Percentiles rank a stretch among this genome's conserved stretches.
Conservation (phyloP, 495 filamentous ascomycete genomes). For the Penicillium psychrofluorescens region DNA sequence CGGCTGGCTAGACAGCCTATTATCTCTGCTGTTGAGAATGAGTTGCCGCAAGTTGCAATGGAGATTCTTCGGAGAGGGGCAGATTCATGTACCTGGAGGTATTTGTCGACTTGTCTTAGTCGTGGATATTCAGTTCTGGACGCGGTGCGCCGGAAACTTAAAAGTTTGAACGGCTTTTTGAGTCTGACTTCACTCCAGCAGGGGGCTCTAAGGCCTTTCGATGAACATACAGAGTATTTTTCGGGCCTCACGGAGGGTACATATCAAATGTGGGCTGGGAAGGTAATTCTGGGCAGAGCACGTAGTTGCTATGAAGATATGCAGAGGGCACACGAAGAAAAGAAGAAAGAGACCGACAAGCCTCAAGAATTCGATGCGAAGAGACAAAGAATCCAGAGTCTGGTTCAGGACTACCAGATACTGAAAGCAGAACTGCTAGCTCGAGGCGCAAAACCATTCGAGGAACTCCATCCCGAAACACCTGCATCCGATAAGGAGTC, state of each 20-base stretch:
- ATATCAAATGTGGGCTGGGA: slow-evolving; percentile 47
- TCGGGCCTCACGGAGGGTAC: slow-evolving; percentile 33
- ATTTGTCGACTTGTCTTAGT: slow-evolving; percentile 13
- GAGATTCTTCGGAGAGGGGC: slow-evolving; percentile 52
- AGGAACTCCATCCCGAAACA: slow-evolving; percentile 51
- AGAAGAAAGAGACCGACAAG: not conserved
- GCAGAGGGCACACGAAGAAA: slow-evolving; percentile 13
- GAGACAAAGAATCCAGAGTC: slow-evolving; percentile 34
- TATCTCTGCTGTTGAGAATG: slow-evolving; percentile 43
- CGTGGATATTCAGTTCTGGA: slow-evolving; percentile 2
- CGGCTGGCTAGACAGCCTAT: slow-evolving; percentile 44
- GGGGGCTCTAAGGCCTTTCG: slow-evolving; percentile 11
- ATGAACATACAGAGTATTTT: slow-evolving; percentile 35
- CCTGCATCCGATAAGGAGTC: not conserved
- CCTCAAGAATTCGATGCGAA: slow-evolving; percentile 42
- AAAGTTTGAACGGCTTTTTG: slow-evolving; percentile 34
- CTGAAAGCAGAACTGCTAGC: slow-evolving; percentile 45
- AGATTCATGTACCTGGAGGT: slow-evolving; percentile 45
- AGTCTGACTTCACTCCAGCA: not conserved
- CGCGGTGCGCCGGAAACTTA: slow-evolving; percentile 41
- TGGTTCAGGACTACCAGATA: slow-evolving; percentile 43
- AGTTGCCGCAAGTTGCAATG: slow-evolving; percentile 43
- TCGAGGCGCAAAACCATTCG: slow-evolving; percentile 56
- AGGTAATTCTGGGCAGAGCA: slow-evolving; percentile 19
- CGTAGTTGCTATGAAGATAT: not conserved